Base-by-base conservation (phyloP, 1,139 yeast genomes). In the Taphrina deformans region DNA sequence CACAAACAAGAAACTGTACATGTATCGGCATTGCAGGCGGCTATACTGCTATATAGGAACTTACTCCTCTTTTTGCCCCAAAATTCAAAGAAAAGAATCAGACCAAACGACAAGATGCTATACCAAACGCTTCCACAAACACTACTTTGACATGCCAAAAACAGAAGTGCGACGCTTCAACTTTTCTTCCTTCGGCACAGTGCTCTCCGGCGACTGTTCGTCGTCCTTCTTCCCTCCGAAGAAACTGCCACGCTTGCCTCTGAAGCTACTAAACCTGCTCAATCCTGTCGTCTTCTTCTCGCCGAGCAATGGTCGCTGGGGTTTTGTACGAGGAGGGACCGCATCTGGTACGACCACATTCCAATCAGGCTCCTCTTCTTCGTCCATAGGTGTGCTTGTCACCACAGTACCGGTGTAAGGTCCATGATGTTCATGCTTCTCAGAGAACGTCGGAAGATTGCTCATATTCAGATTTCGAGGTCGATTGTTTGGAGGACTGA, bases 201-300 rank as follows among this genome's bases (percentile, higher is more conserved):
- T 9, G 14, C 29, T 44, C 52, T 44, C 61, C 29, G 31, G 10
- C 40, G 41, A 24, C 16, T 16, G 27, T n/a, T 46, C 62, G n/a
- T 59, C 63, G n/a, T 59, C 63, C 56, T 59, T 50, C 29, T 59
- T 59, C 18, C 63, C 56, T 9, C 63, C 50, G 24, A 59, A 59
- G 23, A 52, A 59, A 27, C 58, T 38, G 26, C 44, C 38, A 23
- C 46, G 31, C 55, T 59, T 59, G n/a, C 63, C 63, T n/a, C 63
- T 55, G 27, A 59, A 59, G n/a, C 56, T 48, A 27, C 63, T 59
- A 29, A 59, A 59, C 2, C 63, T 21, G 23, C 63, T 40, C 24
- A 59, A 29, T 4, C 62, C 62, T 18, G 52, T 56, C 29, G 48
- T 48, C 45, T 51, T 48, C 56, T 59, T 59, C 56, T 59, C 55